phyloP scores from a whole-genome alignment of 192 early-diverging fungal genomes.

The Backusella parvicylindrica region DNA sequence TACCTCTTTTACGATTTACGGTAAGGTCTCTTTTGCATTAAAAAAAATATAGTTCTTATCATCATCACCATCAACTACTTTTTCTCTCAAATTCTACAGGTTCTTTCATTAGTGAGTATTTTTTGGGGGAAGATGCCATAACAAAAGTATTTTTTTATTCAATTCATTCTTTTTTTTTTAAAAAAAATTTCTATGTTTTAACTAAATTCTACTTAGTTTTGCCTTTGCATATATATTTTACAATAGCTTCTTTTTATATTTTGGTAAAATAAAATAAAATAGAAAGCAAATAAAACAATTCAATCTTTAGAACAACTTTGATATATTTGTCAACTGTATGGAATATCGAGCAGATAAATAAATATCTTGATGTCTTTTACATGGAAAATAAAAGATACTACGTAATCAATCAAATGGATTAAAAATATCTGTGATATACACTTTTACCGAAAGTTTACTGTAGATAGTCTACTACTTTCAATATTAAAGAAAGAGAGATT shows the following conservation, averaged over 20 bases:
- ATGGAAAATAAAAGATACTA: too few relatives aligned
- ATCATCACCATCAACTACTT: neutral
- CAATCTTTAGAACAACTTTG: neutral
- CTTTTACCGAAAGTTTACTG: neutral
- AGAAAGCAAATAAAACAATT: neutral
- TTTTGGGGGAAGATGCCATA: too few relatives aligned
- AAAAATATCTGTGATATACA: neutral
- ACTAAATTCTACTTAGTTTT: neutral
- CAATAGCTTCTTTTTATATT: too few relatives aligned
- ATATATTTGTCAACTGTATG: too few relatives aligned
- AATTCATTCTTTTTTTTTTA: neutral
- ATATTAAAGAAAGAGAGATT: too few relatives aligned
- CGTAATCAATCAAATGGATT: too few relatives aligned
- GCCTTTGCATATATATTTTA: too few relatives aligned
- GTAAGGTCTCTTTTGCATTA: neutral
- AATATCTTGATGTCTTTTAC: too few relatives aligned
- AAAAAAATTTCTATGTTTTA: neutral
- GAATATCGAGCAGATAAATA: too few relatives aligned
- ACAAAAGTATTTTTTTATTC: too few relatives aligned
- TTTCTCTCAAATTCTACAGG: neutral
- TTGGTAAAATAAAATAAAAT: too few relatives aligned
- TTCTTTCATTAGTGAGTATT: neutral
- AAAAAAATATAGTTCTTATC: neutral
- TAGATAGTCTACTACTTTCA: too few relatives aligned
- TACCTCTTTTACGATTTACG: neutral